phyloP scores from a whole-genome alignment of 129 eudicot species.

The Gnaphalium uliginosum region DNA sequence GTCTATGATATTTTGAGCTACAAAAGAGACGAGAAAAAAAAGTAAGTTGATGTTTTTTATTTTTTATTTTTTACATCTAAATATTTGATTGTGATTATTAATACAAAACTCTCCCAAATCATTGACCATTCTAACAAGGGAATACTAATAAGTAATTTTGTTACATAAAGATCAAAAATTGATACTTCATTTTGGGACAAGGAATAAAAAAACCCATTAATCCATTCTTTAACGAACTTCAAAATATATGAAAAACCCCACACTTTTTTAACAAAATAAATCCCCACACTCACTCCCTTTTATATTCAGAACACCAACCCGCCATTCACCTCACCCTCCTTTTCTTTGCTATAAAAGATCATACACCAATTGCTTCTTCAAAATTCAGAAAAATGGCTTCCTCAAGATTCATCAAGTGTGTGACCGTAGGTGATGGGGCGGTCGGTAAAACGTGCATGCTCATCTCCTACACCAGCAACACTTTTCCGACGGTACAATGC shows the following conservation, averaged over 20 bases:
- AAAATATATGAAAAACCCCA: neutral
- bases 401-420: conserved; percentile 70
- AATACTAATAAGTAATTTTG: too few species aligned
- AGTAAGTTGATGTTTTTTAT: too few species aligned
- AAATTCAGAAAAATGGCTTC: conserved; percentile 13
- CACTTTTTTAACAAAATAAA: neutral
- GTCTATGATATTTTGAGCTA: too few species aligned
- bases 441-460: conserved; percentile 90
- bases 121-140: neutral
- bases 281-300: neutral
- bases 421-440: conserved; percentile 89
- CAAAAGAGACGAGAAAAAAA: neutral
- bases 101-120: neutral
- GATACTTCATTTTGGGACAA: too few species aligned
- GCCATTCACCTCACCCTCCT: neutral
- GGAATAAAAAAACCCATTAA: neutral
- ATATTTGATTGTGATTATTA: neutral
- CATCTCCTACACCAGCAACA: conserved; percentile 74
- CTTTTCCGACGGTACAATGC: conserved; percentile 60
- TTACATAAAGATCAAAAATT: neutral
- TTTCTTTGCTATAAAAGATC: conserved; percentile 14
- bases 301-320: neutral
- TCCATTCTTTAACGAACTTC: neutral
- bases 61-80: too few species aligned
- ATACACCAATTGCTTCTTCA: conserved; percentile 6